Conservation (phyloP, 2,329 filamentous ascomycete genomes). For the Alternaria gaisen region DNA sequence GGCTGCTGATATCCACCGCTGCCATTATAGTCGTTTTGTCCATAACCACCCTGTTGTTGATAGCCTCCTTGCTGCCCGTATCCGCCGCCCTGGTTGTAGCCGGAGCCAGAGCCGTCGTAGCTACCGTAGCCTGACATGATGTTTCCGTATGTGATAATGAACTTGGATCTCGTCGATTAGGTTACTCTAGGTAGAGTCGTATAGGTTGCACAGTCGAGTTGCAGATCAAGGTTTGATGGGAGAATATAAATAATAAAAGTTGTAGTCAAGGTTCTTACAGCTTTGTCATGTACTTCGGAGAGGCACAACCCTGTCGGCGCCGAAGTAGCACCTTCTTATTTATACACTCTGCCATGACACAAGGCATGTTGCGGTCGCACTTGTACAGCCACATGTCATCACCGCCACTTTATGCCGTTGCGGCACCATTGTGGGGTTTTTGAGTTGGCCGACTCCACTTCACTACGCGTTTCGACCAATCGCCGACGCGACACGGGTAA, state of each 20-base stretch:
- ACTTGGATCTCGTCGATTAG: background rate
- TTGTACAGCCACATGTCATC: slow-evolving; percentile 13
- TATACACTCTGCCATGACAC: slow-evolving; percentile 1
- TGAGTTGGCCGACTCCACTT: slow-evolving; percentile 11
- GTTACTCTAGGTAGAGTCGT: background rate
- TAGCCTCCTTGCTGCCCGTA: slow-evolving; percentile 7
- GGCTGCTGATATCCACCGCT: slow-evolving; percentile 19
- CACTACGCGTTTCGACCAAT: slow-evolving; percentile 3
- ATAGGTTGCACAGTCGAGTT: background rate
- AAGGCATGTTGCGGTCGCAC: background rate
- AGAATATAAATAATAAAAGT: background rate
- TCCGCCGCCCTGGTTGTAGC: slow-evolving; percentile 13
- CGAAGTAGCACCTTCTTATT: slow-evolving; percentile 8
- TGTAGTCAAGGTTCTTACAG: background rate
- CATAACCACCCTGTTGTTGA: slow-evolving; percentile 15
- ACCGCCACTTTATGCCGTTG: slow-evolving; percentile 11
- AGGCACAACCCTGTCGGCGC: background rate
- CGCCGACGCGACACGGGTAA: slow-evolving; percentile 4
- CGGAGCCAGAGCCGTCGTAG: slow-evolving; percentile 3
- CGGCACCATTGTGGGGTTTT: slow-evolving; percentile 1
- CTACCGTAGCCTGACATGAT: slow-evolving; percentile 25
- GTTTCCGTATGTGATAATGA: background rate
- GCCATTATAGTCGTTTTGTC: slow-evolving; percentile 17
- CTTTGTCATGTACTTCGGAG: background rate
- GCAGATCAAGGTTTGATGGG: background rate